Percentiles rank a stretch among this genome's conserved stretches.
These are phyloP conservation scores for Stipa capillata DNA, from an alignment of 176 grass and related monocot species.

Conservation along the genomic window DNA sequence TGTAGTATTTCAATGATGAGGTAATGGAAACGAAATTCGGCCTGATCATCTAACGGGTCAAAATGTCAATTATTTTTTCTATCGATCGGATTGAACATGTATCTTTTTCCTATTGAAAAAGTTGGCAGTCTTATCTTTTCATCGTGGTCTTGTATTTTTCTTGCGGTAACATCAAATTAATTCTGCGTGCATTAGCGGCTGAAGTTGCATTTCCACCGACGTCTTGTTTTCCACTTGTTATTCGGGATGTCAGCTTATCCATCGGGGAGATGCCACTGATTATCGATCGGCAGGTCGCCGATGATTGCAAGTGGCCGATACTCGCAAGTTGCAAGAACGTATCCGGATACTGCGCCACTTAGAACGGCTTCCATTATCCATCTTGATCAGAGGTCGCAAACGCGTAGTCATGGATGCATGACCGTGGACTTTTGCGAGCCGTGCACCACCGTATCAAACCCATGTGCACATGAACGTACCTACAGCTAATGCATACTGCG, in stretches of 20 bases:
- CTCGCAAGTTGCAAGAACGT: constrained; percentile 16
- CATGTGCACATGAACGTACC: constrained; percentile 32
- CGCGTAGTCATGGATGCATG: not conserved
- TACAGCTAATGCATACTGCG: not conserved
- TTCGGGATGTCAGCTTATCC: not conserved
- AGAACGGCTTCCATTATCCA: not conserved
- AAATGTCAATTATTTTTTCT: no score
- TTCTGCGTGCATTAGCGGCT: not conserved
- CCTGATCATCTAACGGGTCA: no score
- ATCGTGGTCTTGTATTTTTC: not conserved
- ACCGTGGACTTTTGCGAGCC: constrained; percentile 19
- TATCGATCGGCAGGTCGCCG: not conserved
- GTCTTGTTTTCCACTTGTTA: not conserved
- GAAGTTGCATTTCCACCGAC: not conserved
- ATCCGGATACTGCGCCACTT: constrained; percentile 24
- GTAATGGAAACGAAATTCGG: no score
- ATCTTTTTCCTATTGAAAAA: no score
- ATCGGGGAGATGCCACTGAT: not conserved
- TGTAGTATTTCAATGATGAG: no score
- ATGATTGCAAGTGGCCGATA: constrained; percentile 18
- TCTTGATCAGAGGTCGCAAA: not conserved
- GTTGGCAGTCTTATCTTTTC: not conserved
- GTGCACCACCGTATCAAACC: constrained; percentile 2
- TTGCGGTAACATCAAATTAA: not conserved
- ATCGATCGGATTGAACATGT: no score